These are phyloP conservation scores for Tulasnella sp. DNA, from an alignment of 768 basidiomycete genomes.

Conservation along the genomic window DNA sequence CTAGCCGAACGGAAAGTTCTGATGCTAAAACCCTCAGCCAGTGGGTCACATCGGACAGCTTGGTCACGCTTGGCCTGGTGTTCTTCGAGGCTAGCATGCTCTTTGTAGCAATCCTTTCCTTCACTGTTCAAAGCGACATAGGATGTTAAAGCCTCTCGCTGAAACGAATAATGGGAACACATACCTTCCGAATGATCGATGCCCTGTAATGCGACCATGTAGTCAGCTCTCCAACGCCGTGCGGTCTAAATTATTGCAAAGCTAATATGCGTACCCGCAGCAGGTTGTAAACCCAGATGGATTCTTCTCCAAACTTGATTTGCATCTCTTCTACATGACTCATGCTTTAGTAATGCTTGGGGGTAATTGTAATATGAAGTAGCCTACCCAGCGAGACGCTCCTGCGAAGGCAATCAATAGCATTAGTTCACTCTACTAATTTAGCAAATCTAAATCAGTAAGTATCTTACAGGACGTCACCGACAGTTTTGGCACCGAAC, in stretches of 20 bases:
- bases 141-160: not conserved
- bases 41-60: constrained; percentile 62
- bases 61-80: constrained; percentile 64
- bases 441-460: not conserved
- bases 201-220: constrained; percentile 39
- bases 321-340: constrained; percentile 58
- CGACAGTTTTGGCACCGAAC: constrained; percentile 82
- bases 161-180: constrained; percentile 7
- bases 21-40: constrained; percentile 90
- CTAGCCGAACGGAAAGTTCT: constrained; percentile 75
- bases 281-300: constrained; percentile 87
- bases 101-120: constrained; percentile 71
- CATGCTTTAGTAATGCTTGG: not conserved
- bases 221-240: too few species aligned
- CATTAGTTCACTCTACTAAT: too few species aligned
- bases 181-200: constrained; percentile 82
- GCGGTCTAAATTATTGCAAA: too few species aligned
- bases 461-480: constrained; percentile 81
- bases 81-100: constrained; percentile 98
- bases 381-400: not conserved
- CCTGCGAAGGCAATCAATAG: not conserved
- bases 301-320: constrained; percentile 65
- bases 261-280: constrained; percentile 69
- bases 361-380: not conserved
- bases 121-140: constrained; percentile 41